Conservation (phyloP, 2,329 filamentous ascomycete genomes). For the Pseudogymnoascus sp. region DNA sequence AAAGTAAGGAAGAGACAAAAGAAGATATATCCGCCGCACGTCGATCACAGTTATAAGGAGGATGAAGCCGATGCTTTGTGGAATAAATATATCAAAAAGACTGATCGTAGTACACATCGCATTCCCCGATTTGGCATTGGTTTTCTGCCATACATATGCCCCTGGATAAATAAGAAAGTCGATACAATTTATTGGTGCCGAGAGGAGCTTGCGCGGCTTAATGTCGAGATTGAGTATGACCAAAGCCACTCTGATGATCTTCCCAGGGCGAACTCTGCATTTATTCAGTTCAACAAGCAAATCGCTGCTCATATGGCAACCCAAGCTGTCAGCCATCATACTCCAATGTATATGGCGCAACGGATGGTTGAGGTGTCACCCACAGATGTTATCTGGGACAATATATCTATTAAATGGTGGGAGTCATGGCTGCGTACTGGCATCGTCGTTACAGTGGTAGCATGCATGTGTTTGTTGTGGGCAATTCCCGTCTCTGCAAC, state of each 20-base stretch:
- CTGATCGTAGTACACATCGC: conserved; percentile 77
- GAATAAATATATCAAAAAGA: conserved; percentile 73
- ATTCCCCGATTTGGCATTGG: conserved; percentile 52
- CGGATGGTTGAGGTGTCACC: conserved; percentile 86
- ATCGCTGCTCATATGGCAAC: conserved; percentile 97
- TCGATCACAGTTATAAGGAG: conserved; percentile 52
- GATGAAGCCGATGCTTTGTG: conserved; percentile 62
- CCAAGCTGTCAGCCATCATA: conserved; percentile 80
- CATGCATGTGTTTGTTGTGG: conserved; percentile 78
- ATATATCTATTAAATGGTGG: conserved; percentile 96
- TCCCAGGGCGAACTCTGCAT: conserved; percentile 89
- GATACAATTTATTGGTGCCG: conserved; percentile 92
- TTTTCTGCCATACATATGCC: conserved; percentile 30
- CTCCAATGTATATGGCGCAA: conserved; percentile 89
- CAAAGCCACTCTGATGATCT: conserved; percentile 80
- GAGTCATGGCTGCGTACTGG: conserved; percentile 59
- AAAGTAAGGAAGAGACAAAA: not conserved
- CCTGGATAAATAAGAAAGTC: conserved; percentile 76
- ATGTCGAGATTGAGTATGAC: conserved; percentile 84
- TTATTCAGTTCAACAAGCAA: conserved; percentile 97
- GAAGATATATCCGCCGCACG: conserved; percentile 52
- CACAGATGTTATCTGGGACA: conserved; percentile 90
- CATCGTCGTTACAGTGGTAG: conserved; percentile 56
- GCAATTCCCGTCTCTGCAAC: conserved; percentile 86
- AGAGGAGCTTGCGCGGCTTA: conserved; percentile 78